Evolutionary conservation across 2,329 filamentous ascomycete species (phyloP), one percentile per base, ranked within the genome.

Genomic region (Cordyceps fumosorosea): DNA sequence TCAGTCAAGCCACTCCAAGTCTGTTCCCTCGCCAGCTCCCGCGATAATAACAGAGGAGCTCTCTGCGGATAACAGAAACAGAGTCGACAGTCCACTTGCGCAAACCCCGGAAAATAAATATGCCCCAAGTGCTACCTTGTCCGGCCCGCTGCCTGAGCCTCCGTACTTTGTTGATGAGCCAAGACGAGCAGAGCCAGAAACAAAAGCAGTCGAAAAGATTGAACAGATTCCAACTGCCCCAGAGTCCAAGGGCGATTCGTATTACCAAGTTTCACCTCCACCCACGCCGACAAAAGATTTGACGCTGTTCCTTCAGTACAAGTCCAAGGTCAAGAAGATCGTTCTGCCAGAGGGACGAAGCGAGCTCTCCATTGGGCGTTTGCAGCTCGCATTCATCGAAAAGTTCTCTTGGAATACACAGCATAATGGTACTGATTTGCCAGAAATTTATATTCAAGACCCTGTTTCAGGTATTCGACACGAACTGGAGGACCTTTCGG

Each of bases 391-490:
- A 0, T 99, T 99, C 69, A 99, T 99, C 68, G 95, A 99, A 68
- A 99, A 97, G 73, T 99, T 99, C 72, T 95, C 93, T 0, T 99
- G 96, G 93, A 98, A 96, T 69, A 97, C 93, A 0, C 93, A 98
- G 68, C 89, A 91, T 64, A 96, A 97, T 69, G 95, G 95, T 8
- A 85, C 87, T 16, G 95, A 99, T 72, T 78, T 99, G 52, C 95
- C 95, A 0, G 95, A 99, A 69, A 98, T 99, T 18, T 97, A 99
- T 73, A 95, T 99, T 18, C 95, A 99, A 73, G 95, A 99, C 72
- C 89, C 93, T 0, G 84, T 97, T 2, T 98, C 95, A 10, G 95
- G 95, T 0, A 90, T 99, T n/a, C 89, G 95, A 18, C 93, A 99
- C 73, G 95, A 99, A 76, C 78, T 99, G 26, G 95, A 99, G 73